Evolutionary conservation across 306 rosid genomes (phyloP).

Genomic region (Albizia julibrissin): DNA sequence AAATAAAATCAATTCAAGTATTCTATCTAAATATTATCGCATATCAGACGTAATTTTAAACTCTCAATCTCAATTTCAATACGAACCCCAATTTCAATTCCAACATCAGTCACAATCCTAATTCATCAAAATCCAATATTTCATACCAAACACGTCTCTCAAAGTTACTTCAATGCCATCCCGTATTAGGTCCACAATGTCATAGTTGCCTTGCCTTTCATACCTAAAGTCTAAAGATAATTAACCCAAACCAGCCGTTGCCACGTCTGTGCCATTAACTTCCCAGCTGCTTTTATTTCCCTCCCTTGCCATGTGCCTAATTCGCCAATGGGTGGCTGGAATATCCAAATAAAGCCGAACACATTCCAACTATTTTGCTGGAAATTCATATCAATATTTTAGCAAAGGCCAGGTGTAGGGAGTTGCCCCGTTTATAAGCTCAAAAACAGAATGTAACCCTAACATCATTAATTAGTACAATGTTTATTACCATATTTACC

Average conservation of each 20-base stretch:
- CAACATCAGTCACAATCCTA: too few species aligned
- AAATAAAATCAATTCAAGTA: too few species aligned
- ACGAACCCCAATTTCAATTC: too few species aligned
- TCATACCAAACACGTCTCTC: too few species aligned
- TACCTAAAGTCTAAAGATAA: constrained; percentile 71
- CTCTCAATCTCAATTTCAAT: too few species aligned
- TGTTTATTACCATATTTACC: constrained; percentile 42
- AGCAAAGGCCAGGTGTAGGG: background rate
- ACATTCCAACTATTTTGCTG: constrained; percentile 10
- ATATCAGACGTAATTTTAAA: too few species aligned
- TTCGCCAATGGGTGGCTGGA: constrained; percentile 84
- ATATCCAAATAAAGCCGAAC: constrained; percentile 10
- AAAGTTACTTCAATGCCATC: constrained; percentile 72
- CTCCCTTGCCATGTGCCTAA: constrained; percentile 69
- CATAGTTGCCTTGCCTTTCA: constrained; percentile 86
- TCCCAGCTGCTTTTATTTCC: constrained; percentile 85
- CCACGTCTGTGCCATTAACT: constrained; percentile 72
- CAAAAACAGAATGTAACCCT: constrained; percentile 8
- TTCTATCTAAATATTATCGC: too few species aligned
- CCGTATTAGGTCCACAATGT: constrained; percentile 56
- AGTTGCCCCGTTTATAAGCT: background rate
- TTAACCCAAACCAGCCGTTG: constrained; percentile 87
- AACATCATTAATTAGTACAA: background rate
- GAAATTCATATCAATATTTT: background rate
- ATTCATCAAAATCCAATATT: too few species aligned